Evolutionary conservation across 2,329 filamentous ascomycete species (phyloP).

Genomic region (Clarireedia sp.): DNA sequence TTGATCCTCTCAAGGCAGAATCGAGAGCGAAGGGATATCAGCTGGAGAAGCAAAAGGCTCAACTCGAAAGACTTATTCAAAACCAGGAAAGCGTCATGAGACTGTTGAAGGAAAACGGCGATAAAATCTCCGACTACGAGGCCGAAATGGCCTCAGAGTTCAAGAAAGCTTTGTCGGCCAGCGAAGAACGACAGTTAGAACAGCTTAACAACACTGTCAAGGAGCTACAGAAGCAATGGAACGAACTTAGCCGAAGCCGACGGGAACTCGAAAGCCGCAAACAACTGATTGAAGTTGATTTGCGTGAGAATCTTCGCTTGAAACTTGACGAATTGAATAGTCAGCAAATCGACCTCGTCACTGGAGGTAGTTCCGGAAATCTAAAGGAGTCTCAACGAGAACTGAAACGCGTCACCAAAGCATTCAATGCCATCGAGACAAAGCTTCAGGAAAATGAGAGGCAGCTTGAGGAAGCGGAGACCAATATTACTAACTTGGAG

Average conservation of each 20-base stretch:
- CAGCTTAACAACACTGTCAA: constrained; percentile 61
- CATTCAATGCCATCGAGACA: constrained; percentile 56
- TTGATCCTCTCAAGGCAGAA: constrained; percentile 71
- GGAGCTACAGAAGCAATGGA: constrained; percentile 68
- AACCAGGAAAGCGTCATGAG: constrained; percentile 62
- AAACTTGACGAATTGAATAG: constrained; percentile 79
- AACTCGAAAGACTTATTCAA: constrained; percentile 60
- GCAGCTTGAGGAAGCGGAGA: constrained; percentile 52
- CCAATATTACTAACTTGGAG: constrained; percentile 31
- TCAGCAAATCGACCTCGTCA: constrained; percentile 61
- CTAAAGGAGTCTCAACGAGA: constrained; percentile 75
- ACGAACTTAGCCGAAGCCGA: constrained; percentile 63
- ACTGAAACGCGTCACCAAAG: constrained; percentile 67
- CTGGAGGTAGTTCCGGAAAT: constrained; percentile 53
- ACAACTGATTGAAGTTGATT: constrained; percentile 73
- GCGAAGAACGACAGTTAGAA: constrained; percentile 79
- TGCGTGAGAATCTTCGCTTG: constrained; percentile 82
- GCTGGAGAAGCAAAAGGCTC: constrained; percentile 63
- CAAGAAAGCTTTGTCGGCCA: constrained; percentile 75
- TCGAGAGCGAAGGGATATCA: constrained; percentile 67
- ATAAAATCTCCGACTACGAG: constrained; percentile 69
- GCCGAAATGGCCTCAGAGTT: constrained; percentile 79
- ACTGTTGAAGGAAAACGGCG: constrained; percentile 67
- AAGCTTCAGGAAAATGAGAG: constrained; percentile 69
- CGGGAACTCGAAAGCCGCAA: constrained; percentile 75